Conservation (phyloP, 176 grass and related monocot genomes). For the Hsuehochloa calcarea region DNA sequence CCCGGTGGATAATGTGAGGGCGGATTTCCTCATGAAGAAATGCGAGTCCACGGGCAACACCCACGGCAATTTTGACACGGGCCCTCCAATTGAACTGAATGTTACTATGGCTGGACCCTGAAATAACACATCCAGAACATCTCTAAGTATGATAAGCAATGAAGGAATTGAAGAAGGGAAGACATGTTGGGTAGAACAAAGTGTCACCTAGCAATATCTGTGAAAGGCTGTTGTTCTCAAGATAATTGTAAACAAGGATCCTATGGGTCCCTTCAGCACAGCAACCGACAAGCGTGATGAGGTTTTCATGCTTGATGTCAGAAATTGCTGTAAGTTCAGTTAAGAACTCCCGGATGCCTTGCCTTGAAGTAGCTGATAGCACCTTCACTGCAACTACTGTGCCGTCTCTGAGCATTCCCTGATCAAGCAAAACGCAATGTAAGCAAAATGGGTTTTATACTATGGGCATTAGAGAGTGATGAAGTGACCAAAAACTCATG, state of each 20-base stretch:
- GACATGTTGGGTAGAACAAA: background rate
- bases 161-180: background rate
- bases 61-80: conserved; percentile 75
- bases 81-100: conserved; percentile 70
- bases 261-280: conserved; percentile 62
- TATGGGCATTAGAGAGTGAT: background rate
- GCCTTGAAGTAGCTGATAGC: conserved; percentile 71
- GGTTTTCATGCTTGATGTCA: conserved; percentile 74
- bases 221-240: conserved; percentile 86
- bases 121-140: conserved; percentile 25
- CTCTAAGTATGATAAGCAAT: background rate
- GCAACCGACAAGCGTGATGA: conserved; percentile 73
- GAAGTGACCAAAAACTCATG: background rate
- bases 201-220: conserved; percentile 77
- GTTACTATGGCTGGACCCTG: conserved; percentile 55
- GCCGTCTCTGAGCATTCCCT: conserved; percentile 70
- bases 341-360: conserved; percentile 68
- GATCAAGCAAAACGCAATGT: conserved; percentile 23
- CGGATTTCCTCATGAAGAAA: conserved; percentile 83
- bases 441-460: background rate
- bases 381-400: conserved; percentile 70
- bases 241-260: conserved; percentile 86
- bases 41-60: conserved; percentile 71
- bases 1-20: conserved; percentile 75
- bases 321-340: conserved; percentile 84